A percentile compares a stretch with the other conserved stretches of the same genome.
Evolutionary conservation across 2,329 filamentous ascomycete genomes (phyloP).

Genomic region (Fusarium sp.): DNA sequence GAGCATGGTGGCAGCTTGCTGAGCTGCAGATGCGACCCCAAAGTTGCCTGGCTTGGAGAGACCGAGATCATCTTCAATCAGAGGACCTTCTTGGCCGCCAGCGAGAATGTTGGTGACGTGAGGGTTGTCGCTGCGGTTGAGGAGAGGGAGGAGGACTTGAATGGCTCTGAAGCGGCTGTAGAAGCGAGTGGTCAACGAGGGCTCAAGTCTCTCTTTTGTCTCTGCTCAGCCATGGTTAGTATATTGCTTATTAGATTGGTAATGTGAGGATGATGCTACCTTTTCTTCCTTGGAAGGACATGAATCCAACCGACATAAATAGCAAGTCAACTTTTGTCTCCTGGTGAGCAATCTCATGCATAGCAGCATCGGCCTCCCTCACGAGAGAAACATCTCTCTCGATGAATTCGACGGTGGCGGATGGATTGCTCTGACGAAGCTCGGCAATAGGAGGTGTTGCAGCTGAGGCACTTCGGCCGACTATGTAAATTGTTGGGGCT

Average conservation of each 20-base stretch:
- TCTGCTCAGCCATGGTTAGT: neutral
- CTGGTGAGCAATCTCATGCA: neutral
- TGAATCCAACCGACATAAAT: constrained; percentile 14
- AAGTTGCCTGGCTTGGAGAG: neutral
- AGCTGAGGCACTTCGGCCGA: constrained; percentile 9
- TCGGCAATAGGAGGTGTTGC: constrained; percentile 1
- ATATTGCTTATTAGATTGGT: no score
- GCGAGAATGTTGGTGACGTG: neutral
- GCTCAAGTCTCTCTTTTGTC: constrained; percentile 15
- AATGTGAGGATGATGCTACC: no score
- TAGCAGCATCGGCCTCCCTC: neutral
- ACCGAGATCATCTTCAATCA: constrained; percentile 6
- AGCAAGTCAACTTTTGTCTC: constrained; percentile 15
- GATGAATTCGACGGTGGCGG: constrained; percentile 1
- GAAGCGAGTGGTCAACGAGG: constrained; percentile 14
- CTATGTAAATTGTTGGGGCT: constrained; percentile 26
- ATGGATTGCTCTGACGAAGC: constrained; percentile 3
- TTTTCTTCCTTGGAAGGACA: neutral
- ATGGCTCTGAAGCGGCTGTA: constrained; percentile 14
- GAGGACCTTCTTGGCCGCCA: neutral
- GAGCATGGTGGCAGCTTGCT: constrained; percentile 19
- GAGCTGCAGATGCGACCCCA: neutral
- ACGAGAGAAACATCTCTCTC: constrained; percentile 1
- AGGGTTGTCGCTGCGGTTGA: neutral
- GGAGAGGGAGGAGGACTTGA: constrained; percentile 7